Percentiles rank a stretch among this genome's conserved stretches.
Conservation (phyloP, 768 basidiomycete genomes). For the Boletus pseudopeckii region DNA sequence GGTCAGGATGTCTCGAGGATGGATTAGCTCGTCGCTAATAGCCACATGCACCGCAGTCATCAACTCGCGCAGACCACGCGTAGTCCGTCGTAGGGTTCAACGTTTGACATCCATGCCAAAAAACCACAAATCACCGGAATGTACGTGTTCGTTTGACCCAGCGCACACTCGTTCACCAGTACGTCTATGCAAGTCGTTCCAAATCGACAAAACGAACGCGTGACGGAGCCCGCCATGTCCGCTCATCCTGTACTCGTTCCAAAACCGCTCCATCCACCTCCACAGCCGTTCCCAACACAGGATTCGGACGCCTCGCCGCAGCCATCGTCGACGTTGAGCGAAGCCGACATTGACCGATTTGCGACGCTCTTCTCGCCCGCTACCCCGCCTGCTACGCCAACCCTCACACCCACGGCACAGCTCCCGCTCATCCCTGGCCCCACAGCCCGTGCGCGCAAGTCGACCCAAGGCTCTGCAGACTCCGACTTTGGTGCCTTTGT, state of each 20-base stretch:
- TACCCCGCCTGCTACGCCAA: slow-evolving; percentile 29
- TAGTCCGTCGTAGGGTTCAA: background rate
- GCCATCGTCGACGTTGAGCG: slow-evolving; percentile 11
- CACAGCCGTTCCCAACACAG: background rate
- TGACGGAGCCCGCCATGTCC: background rate
- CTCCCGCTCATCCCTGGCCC: background rate
- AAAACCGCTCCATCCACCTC: background rate
- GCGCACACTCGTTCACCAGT: background rate
- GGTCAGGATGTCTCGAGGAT: too few relatives aligned
- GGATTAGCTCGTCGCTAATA: background rate
- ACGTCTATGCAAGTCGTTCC: slow-evolving; percentile 9
- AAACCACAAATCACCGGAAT: background rate
- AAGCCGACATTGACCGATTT: slow-evolving; percentile 38
- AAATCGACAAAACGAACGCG: background rate
- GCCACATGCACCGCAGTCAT: background rate
- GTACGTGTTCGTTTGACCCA: background rate
- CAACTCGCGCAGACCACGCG: background rate
- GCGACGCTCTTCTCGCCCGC: slow-evolving; percentile 44
- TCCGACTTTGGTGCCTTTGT: slow-evolving; percentile 65
- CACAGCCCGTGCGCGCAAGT: slow-evolving; percentile 7
- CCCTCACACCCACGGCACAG: background rate
- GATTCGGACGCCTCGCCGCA: background rate
- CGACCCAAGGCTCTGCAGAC: slow-evolving; percentile 31
- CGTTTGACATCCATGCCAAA: background rate
- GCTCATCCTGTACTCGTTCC: background rate